Evolutionary conservation across 2,329 filamentous ascomycete species (phyloP), one percentile per base, ranked within the genome.

Genomic region (Microdochium bolleyi): DNA sequence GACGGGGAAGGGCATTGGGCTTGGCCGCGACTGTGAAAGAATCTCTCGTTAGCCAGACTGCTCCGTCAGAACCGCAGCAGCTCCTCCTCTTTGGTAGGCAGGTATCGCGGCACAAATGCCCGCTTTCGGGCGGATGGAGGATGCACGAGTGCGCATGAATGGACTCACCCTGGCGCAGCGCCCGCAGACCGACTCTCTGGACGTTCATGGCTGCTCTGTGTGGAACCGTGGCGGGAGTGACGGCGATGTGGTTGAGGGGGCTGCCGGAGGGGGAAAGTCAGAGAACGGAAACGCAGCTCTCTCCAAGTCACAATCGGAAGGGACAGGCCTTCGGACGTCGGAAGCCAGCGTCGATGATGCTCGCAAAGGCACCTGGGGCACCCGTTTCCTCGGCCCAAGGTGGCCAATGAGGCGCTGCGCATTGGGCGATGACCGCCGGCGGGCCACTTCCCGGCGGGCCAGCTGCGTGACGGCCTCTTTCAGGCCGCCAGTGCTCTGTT

Each of bases 131-230:
- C n/a, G n/a, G n/a, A n/a, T n/a, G n/a, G n/a, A n/a, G n/a, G n/a
- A n/a, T n/a, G n/a, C n/a, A n/a, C n/a, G n/a, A n/a, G n/a, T n/a
- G n/a, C n/a, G n/a, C n/a, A 11, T 30, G 27, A 11, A 30, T 30
- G 37, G 41, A 22, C 16, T 16, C 13, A 82, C 80, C 76, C 77
- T 79, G 75, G 68, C 79, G 78, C 67, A 82, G 69, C 67, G 79
- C 79, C 70, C 76, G 74, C 60, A 81, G 65, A 67, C 79, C 80
- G 63, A 80, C 73, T 71, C 79, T 71, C 62, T 79, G 77, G 64
- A 77, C 73, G 66, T 75, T 77, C 80, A 84, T 84, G 46, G 60
- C 69, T 64, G 58, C 58, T 46, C 41, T 11, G 19, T 46, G 41
- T 46, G 7, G 34, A 16, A 16, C 34, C n/a, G 27, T 30, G 11